A percentile compares a stretch with the other conserved stretches of the same genome.
phyloP scores from a whole-genome alignment of 2,329 filamentous ascomycete species.

The Botryosphaeria agaves region DNA sequence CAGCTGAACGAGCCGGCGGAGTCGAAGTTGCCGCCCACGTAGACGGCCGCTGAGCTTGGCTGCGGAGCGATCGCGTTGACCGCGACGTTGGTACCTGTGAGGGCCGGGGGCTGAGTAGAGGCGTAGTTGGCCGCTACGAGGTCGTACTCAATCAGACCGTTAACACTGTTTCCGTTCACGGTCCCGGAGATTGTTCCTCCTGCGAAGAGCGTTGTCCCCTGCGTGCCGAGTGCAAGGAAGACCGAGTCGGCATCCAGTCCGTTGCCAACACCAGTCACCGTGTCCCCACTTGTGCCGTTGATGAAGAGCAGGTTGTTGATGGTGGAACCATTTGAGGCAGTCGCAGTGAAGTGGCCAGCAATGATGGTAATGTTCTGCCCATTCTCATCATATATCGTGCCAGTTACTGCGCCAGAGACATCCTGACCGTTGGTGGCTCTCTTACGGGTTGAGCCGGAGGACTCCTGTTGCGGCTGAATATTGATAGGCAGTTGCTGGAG shows the following conservation, averaged over 20 bases:
- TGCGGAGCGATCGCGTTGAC: conserved; percentile 64
- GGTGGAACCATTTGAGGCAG: conserved; percentile 46
- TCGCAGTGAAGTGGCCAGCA: conserved; percentile 69
- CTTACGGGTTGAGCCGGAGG: conserved; percentile 16
- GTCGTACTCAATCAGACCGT: conserved; percentile 68
- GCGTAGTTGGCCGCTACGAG: conserved; percentile 44
- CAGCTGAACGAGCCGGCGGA: conserved; percentile 71
- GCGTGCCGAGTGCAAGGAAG: conserved; percentile 53
- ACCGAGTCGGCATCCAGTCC: conserved; percentile 55
- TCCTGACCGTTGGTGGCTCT: conserved; percentile 27
- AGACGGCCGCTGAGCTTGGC: conserved; percentile 56
- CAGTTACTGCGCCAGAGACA: conserved; percentile 55
- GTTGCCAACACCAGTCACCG: conserved; percentile 50
- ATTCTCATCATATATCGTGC: conserved; percentile 55
- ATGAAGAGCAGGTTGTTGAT: conserved; percentile 72
- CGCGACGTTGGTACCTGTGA: conserved; percentile 50
- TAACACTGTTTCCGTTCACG: conserved; percentile 43
- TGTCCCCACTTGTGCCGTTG: conserved; percentile 51
- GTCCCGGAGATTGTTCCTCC: conserved; percentile 65
- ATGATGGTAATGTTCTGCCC: conserved; percentile 69
- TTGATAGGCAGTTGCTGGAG: conserved; percentile 36
- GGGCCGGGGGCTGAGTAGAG: conserved; percentile 53
- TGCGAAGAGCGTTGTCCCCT: conserved; percentile 55
- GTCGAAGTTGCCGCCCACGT: conserved; percentile 73
- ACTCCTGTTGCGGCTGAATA: conserved; percentile 18